Base-by-base conservation (phyloP, 2,329 filamentous ascomycete species). In the Venturia nashicola region DNA sequence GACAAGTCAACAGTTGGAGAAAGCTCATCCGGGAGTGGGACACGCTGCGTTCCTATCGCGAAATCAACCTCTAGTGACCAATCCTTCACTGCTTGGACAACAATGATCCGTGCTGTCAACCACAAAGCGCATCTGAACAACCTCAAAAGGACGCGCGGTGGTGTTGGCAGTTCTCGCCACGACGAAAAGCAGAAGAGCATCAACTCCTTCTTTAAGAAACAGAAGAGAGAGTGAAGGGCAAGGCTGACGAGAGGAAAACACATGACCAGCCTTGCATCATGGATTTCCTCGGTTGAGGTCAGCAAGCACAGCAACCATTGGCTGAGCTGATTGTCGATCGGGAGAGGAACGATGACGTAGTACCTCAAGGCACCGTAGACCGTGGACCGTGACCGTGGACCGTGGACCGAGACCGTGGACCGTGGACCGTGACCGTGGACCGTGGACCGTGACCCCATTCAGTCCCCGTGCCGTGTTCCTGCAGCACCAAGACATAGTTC, bases 121-220 rank as follows among this genome's bases (percentile, higher is more conserved):
- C 83, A 82, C 66, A 81, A 83, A 65, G 81, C 84, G 4, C 92
- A 97, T 74, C 81, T 96, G 2, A 75, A 78, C 55, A 85, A 86
- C 36, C 77, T 96, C 65, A 92, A 87, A 72, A 88, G 90, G 74
- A 93, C 90, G 9, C 90, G 90, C 36, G 90, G 90, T 39, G 91
- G 91, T 3, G 88, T 96, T 64, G 91, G 91, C 63, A 94, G 88
- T 69, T 82, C 88, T 46, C 81, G 82, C 64, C 86, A 90, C 71
- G 91, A 97, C 72, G 80, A 83, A 12, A 85, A 81, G 59, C 92
- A 96, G 73, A 86, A 82, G 70, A 90, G 83, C 20, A 82, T 97
- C 69, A 85, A 90, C 57, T 82, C 82, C 0, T 96, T 94, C 77
- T 92, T 96, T 57, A 61, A 64, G 39, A 64, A 54, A 23, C 18